Conservation (phyloP, 805 yeast species). For the Yamadazyma phyllophila region DNA sequence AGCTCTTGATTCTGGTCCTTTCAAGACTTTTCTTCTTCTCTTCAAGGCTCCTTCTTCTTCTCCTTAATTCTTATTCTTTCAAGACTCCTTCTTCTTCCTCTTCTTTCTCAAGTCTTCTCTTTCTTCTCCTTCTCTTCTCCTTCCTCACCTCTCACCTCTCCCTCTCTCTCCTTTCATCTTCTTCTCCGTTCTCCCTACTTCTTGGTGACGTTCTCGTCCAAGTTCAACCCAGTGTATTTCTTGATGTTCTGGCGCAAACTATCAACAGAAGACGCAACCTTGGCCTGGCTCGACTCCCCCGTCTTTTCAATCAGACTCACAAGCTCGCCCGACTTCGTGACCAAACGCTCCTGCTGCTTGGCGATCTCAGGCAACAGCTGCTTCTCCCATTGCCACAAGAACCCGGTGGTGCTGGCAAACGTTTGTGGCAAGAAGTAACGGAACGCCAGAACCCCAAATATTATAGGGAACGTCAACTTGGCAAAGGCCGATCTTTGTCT, state of each 20-base stretch:
- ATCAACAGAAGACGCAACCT: conserved; percentile 34
- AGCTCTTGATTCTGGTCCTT: too few species aligned
- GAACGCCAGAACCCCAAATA: conserved; percentile 63
- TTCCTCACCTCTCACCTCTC: too few species aligned
- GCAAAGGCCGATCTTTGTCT: conserved; percentile 62
- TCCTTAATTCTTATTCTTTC: too few species aligned
- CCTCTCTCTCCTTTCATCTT: too few species aligned
- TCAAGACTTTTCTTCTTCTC: too few species aligned
- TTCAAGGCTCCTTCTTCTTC: too few species aligned
- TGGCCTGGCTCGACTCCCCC: conserved; percentile 35
- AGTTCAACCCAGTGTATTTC: conserved; percentile 63
- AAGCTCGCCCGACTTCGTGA: conserved; percentile 44
- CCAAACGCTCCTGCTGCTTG: conserved; percentile 52
- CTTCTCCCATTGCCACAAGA: conserved; percentile 61
- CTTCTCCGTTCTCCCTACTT: conserved; percentile 24
- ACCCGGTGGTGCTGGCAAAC: conserved; percentile 54
- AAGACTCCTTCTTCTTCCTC: too few species aligned
- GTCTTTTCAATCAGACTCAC: conserved; percentile 44
- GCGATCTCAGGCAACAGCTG: conserved; percentile 62
- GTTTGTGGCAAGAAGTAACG: conserved; percentile 72
- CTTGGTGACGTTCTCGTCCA: conserved; percentile 58
- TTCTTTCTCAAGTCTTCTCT: too few species aligned
- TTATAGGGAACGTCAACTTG: conserved; percentile 55
- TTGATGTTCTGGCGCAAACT: conserved; percentile 46
- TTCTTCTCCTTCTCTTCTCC: too few species aligned